A percentile compares a stretch with the other conserved stretches of the same genome.
These are phyloP conservation scores for Pharnaceum exiguum DNA, from an alignment of 148 eudicot species.

Conservation along the genomic window DNA sequence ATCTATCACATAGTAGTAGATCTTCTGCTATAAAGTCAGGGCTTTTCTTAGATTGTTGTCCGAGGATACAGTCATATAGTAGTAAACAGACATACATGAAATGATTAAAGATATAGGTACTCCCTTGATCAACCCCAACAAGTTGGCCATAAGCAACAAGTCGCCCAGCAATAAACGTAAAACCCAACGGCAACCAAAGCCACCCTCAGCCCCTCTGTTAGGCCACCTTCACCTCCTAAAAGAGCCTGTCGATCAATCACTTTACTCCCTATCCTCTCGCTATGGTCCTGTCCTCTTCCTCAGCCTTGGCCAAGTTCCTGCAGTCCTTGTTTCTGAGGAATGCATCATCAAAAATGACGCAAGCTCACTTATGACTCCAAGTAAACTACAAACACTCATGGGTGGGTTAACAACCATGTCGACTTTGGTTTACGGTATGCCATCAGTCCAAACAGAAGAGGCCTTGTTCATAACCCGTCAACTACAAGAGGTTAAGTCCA, in stretches of 20 bases:
- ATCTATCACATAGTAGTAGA: no score
- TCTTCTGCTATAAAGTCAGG: no score
- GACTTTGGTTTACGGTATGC: conserved; percentile 18
- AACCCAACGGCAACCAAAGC: no score
- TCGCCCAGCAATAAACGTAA: no score
- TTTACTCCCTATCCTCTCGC: conserved; percentile 17
- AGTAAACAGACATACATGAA: no score
- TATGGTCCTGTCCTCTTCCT: conserved; percentile 28
- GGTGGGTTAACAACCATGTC: conserved; percentile 47
- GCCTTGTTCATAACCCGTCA: conserved; percentile 9
- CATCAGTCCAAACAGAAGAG: conserved; percentile 28
- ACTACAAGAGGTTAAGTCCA: conserved; percentile 1
- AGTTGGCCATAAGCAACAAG: no score
- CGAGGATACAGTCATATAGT: no score
- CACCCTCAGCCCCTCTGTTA: conserved; percentile 23
- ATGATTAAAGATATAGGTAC: no score
- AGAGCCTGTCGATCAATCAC: conserved; percentile 21
- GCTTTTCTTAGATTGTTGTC: no score
- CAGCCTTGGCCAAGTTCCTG: conserved; percentile 32
- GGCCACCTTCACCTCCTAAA: conserved; percentile 37
- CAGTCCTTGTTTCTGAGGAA: conserved; percentile 34
- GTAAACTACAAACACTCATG: conserved; percentile 36
- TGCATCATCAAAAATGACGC: conserved; percentile 35
- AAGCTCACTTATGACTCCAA: conserved; percentile 22
- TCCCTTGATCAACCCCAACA: no score